These are phyloP conservation scores for Hygrocybe punicea DNA, from an alignment of 768 basidiomycete species.

Conservation along the genomic window DNA sequence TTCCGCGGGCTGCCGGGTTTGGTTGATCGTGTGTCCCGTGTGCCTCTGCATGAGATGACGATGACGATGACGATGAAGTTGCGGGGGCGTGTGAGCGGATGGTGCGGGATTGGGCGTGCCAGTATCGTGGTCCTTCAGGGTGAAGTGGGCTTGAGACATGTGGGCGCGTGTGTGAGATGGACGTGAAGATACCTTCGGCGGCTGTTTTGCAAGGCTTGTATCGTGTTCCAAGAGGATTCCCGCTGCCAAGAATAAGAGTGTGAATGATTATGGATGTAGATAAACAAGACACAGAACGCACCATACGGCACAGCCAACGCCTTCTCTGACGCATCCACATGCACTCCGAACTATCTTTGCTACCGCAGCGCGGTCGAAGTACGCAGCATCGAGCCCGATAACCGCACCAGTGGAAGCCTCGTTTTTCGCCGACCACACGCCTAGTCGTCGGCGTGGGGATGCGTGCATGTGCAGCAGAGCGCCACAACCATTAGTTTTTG, in stretches of 20 bases:
- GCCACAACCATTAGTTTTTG: conserved; percentile 56
- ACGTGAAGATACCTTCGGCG: conserved; percentile 41
- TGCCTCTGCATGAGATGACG: neutral
- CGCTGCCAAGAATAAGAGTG: conserved; percentile 40
- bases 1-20: neutral
- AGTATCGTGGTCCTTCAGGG: conserved; percentile 44
- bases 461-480: conserved; percentile 56
- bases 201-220: conserved; percentile 60
- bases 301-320: conserved; percentile 64
- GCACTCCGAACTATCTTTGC: conserved; percentile 51
- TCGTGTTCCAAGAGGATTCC: conserved; percentile 61
- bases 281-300: conserved; percentile 24
- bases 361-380: conserved; percentile 51
- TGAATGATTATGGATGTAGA: conserved; percentile 9
- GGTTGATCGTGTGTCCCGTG: neutral
- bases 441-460: conserved; percentile 47
- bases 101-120: conserved; percentile 30
- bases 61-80: neutral
- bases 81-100: neutral
- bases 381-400: conserved; percentile 52
- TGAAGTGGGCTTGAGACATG: conserved; percentile 21
- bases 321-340: conserved; percentile 67
- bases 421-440: conserved; percentile 58
- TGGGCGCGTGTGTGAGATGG: conserved; percentile 17
- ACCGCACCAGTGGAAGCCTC: conserved; percentile 49